A percentile compares a stretch with the other conserved stretches of the same genome.
Conservation (phyloP, 805 yeast genomes). For the Maudiozyma turicensis region DNA sequence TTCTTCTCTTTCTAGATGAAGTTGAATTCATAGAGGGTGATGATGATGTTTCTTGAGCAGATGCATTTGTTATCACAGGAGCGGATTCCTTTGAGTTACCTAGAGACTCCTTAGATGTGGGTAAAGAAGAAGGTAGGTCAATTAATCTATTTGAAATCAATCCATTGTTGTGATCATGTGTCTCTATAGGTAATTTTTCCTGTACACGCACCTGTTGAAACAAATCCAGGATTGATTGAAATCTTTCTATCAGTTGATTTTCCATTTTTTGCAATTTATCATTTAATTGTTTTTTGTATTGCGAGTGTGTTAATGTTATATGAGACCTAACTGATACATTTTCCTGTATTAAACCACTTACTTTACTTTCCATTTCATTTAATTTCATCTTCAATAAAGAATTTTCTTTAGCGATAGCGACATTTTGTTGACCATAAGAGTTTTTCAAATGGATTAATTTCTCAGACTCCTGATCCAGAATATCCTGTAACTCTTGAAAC, state of each 20-base stretch:
- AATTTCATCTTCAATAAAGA: constrained; percentile 43
- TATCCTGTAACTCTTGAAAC: constrained; percentile 24
- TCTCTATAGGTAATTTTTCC: constrained; percentile 30
- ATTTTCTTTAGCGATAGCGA: constrained; percentile 50
- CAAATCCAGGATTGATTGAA: constrained; percentile 37
- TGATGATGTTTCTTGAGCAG: background rate
- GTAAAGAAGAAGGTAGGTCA: background rate
- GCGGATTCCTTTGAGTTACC: background rate
- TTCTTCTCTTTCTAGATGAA: constrained; percentile 26
- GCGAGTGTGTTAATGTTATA: constrained; percentile 23
- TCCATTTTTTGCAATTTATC: constrained; percentile 34
- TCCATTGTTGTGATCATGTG: background rate
- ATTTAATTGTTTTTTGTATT: constrained; percentile 30
- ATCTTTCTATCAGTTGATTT: constrained; percentile 31
- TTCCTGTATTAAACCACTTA: constrained; percentile 42
- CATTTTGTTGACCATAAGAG: constrained; percentile 34
- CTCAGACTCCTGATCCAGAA: constrained; percentile 19
- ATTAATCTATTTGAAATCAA: background rate
- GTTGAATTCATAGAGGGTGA: background rate
- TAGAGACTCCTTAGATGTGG: background rate
- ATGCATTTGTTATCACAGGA: too few species aligned
- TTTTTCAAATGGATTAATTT: constrained; percentile 15
- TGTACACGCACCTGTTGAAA: constrained; percentile 33
- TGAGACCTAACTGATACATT: constrained; percentile 36
- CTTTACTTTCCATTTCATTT: constrained; percentile 41